Conservation (phyloP, 345 rosid species). For the Crucihimalaya himalaica region DNA sequence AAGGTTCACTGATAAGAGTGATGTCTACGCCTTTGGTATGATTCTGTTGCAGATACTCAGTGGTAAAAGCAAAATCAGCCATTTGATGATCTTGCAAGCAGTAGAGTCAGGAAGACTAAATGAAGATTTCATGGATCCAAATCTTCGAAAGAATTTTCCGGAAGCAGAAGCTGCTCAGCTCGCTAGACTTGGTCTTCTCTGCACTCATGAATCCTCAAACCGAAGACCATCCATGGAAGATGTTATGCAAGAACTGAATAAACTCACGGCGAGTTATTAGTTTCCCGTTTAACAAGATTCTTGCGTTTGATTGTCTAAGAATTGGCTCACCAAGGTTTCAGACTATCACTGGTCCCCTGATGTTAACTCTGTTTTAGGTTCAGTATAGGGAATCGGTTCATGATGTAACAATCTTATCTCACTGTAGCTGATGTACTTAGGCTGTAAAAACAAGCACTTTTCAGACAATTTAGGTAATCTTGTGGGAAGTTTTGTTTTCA, state of each 20-base stretch:
- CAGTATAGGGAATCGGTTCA: slow-evolving; percentile 14
- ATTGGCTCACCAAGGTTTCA: slow-evolving; percentile 26
- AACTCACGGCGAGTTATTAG: slow-evolving; percentile 40
- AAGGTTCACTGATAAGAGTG: slow-evolving; percentile 87
- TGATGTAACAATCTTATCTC: slow-evolving; percentile 30
- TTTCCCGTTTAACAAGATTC: not conserved
- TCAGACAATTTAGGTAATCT: slow-evolving; percentile 3
- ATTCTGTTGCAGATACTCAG: slow-evolving; percentile 72
- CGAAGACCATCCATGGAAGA: slow-evolving; percentile 72
- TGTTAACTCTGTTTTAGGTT: slow-evolving; percentile 29
- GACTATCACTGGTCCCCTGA: slow-evolving; percentile 30
- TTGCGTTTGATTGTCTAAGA: slow-evolving; percentile 41
- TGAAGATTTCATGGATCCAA: slow-evolving; percentile 64
- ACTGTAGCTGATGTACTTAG: slow-evolving; percentile 39
- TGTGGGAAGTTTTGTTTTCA: slow-evolving; percentile 17
- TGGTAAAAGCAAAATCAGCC: slow-evolving; percentile 65
- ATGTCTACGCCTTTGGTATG: slow-evolving; percentile 84
- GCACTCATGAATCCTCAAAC: slow-evolving; percentile 72
- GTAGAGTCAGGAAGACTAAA: slow-evolving; percentile 53
- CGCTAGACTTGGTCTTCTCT: slow-evolving; percentile 58
- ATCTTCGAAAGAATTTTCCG: slow-evolving; percentile 61
- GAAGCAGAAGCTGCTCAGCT: slow-evolving; percentile 65
- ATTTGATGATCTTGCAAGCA: slow-evolving; percentile 45
- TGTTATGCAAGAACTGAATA: slow-evolving; percentile 64
- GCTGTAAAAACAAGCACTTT: slow-evolving; percentile 32